These are phyloP conservation scores for Dactylis glomerata DNA, from an alignment of 176 grass and related monocot species.

Conservation along the genomic window DNA sequence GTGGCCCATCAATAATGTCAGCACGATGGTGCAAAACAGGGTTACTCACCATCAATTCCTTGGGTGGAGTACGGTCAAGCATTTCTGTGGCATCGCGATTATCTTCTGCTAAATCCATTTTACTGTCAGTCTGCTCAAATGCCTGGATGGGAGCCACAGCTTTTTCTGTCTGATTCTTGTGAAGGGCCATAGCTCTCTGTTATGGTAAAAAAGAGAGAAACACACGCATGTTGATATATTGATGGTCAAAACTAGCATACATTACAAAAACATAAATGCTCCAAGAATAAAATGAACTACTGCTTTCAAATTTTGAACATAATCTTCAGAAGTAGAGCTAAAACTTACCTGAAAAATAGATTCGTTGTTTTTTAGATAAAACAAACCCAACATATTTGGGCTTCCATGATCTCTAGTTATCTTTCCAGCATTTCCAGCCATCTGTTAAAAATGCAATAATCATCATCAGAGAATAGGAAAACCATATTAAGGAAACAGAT, in stretches of 20 bases:
- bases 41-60: constrained; percentile 24
- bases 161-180: constrained; percentile 59
- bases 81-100: constrained; percentile 19
- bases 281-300: neutral
- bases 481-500: constrained; percentile 3
- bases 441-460: constrained; percentile 37
- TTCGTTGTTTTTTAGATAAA: constrained; percentile 50
- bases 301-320: neutral
- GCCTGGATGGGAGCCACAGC: constrained; percentile 1
- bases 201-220: constrained; percentile 18
- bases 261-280: neutral
- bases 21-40: neutral
- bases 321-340: constrained; percentile 12
- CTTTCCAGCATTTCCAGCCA: constrained; percentile 23
- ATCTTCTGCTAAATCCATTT: constrained; percentile 30
- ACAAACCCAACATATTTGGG: constrained; percentile 46
- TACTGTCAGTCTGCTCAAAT: constrained; percentile 26
- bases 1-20: constrained; percentile 26
- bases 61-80: neutral
- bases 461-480: constrained; percentile 31
- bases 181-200: constrained; percentile 84
- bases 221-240: neutral
- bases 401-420: constrained; percentile 44
- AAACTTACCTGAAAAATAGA: constrained; percentile 64
- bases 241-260: constrained; percentile 5